phyloP scores from a whole-genome alignment of 2,329 filamentous ascomycete species.

The Claviceps sorghi region DNA sequence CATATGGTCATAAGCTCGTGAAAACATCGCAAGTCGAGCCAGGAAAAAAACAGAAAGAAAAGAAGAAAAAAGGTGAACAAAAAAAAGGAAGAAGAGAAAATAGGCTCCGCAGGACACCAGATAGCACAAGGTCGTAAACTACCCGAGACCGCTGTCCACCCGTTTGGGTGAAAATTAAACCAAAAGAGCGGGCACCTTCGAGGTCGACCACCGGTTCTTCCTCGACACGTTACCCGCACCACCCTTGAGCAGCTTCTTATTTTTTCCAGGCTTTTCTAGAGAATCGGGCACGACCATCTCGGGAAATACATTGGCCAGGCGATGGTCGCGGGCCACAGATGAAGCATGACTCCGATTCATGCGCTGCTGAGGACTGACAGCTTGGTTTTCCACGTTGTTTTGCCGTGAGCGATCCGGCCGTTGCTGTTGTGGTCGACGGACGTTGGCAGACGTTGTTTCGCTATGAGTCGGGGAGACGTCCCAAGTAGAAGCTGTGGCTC shows the following conservation, averaged over 20 bases:
- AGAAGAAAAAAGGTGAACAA: neutral
- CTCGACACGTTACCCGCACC: constrained; percentile 11
- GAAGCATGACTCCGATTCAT: constrained; percentile 6
- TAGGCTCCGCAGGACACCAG: neutral
- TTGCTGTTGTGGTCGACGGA: neutral
- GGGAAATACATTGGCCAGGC: constrained; percentile 13
- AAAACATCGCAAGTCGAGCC: constrained; percentile 1
- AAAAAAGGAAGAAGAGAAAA: neutral
- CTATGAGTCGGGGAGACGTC: neutral
- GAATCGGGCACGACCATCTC: constrained; percentile 10
- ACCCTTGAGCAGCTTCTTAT: constrained; percentile 19
- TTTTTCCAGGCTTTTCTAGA: constrained; percentile 9
- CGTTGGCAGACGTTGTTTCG: neutral
- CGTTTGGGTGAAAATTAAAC: neutral
- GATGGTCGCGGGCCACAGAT: constrained; percentile 5
- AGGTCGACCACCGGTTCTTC: constrained; percentile 12
- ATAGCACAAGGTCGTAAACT: neutral
- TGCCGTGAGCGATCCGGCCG: neutral
- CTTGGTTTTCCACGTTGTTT: constrained; percentile 12
- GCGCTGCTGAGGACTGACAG: constrained; percentile 3
- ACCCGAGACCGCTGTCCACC: neutral
- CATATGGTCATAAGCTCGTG: neutral
- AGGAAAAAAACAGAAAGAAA: neutral
- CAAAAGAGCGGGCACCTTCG: constrained; percentile 9
- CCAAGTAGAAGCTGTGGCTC: neutral